Base-by-base conservation (phyloP, 306 rosid genomes). In the Amphicarpaea edgeworthii region DNA sequence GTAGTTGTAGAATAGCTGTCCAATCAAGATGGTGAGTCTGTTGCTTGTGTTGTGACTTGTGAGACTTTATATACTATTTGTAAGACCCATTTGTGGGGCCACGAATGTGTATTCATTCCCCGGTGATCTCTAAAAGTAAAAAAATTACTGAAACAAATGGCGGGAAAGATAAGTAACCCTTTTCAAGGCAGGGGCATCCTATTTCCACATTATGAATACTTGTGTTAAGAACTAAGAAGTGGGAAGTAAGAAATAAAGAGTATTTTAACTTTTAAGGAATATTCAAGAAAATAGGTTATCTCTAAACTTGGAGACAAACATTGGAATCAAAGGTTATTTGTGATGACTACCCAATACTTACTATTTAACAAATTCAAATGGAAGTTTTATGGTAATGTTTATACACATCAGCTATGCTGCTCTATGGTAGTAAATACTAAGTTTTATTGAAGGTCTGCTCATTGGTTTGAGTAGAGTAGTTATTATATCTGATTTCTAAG, bases 31-130 rank as follows among this genome's bases (percentile, higher is more conserved):
- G 87, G 80, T 79, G 92, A 85, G 71, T 84, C 72, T 81, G 21
- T 79, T 76, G 65, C 64, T 75, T 49, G 85, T 70, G 59, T 84
- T 73, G 78, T 40, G 62, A 71, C 55, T 84, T 73, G 78, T 40
- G 62, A 71, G 86, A 81, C 86, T 83, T 76, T 89, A 83, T 92
- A 95, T 90, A 90, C 66, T 77, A 42, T 83, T 58, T 26, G 70
- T 76, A 68, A 73, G 85, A 73, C 59, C 63, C 68, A 17, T 63
- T 63, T 70, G 63, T 73, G 71, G 72, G 86, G 90, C 72, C 86
- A 73, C 45, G 73, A 73, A 51, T 86, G 85, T 81, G 82, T 61
- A 79, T 69, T 72, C 55, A 78, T 85, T 79, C 4, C 68, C 64
- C 68, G n/a, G 76, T 75, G 70, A 79, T 84, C 46, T 81, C 85